Evolutionary conservation across 805 yeast genomes (phyloP).

Genomic region (Alloascoidea hylecoeti): DNA sequence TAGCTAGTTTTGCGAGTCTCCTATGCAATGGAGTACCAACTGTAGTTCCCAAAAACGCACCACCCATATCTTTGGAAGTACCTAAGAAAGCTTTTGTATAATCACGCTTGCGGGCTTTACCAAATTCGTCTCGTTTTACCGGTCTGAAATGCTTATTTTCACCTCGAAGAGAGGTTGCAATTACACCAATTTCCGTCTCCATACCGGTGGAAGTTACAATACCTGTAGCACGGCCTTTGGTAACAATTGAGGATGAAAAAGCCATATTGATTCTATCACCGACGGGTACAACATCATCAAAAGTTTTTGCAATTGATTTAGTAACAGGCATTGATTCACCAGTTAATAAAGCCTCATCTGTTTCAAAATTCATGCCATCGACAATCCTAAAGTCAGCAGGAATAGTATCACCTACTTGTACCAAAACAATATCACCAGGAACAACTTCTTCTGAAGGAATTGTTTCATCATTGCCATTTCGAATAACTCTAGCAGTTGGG

Average conservation of each 20-base stretch:
- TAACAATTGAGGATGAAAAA: constrained; percentile 50
- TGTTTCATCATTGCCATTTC: constrained; percentile 42
- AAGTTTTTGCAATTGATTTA: constrained; percentile 31
- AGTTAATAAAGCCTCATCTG: constrained; percentile 54
- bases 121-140: constrained; percentile 27
- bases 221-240: constrained; percentile 66
- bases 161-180: constrained; percentile 44
- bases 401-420: constrained; percentile 59
- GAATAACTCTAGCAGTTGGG: constrained; percentile 53
- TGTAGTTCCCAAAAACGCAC: constrained; percentile 60
- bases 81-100: constrained; percentile 30
- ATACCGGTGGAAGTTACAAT: constrained; percentile 58
- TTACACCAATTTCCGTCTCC: constrained; percentile 59
- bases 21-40: constrained; percentile 77
- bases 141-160: constrained; percentile 23
- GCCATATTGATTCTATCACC: constrained; percentile 70
- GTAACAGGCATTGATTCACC: constrained; percentile 56
- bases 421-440: constrained; percentile 56
- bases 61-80: constrained; percentile 39
- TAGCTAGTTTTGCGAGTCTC: constrained; percentile 63
- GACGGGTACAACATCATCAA: constrained; percentile 33
- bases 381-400: constrained; percentile 62
- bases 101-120: constrained; percentile 26
- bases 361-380: constrained; percentile 48
- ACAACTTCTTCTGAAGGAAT: constrained; percentile 52